Percentiles rank a stretch among this genome's conserved stretches.
These are phyloP conservation scores for Artemisia tridentata DNA, from an alignment of 129 eudicot genomes.

Conservation along the genomic window DNA sequence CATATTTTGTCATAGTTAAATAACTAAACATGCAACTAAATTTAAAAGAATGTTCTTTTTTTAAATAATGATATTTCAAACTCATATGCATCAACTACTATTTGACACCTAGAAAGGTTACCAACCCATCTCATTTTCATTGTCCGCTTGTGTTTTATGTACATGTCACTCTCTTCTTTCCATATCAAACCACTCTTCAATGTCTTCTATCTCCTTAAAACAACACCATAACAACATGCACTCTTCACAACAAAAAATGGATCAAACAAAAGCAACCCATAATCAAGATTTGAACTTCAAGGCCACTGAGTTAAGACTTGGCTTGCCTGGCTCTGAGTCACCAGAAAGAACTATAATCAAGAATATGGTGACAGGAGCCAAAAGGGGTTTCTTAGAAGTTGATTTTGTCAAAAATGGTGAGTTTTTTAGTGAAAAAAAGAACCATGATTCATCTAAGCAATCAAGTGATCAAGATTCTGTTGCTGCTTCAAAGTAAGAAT, in stretches of 20 bases:
- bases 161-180: constrained; percentile 26
- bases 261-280: background rate
- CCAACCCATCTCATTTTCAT: constrained; percentile 15
- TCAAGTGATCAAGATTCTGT: constrained; percentile 35
- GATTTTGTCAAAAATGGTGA: constrained; percentile 40
- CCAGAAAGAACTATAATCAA: constrained; percentile 40
- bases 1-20: no score
- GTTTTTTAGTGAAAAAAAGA: constrained; percentile 40
- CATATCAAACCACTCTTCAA: constrained; percentile 28
- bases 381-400: constrained; percentile 53
- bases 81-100: background rate
- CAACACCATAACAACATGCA: constrained; percentile 32
- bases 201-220: constrained; percentile 33
- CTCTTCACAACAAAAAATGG: constrained; percentile 36
- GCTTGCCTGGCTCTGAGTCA: constrained; percentile 79
- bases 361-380: constrained; percentile 51
- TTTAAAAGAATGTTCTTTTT: no score
- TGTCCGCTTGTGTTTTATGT: constrained; percentile 22
- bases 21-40: no score
- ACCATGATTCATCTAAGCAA: constrained; percentile 26
- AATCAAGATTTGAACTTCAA: constrained; percentile 50
- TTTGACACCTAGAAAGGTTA: constrained; percentile 5
- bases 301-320: constrained; percentile 83
- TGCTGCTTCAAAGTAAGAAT: constrained; percentile 64
- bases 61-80: background rate